Percentiles rank a stretch among this genome's conserved stretches.
phyloP scores from a whole-genome alignment of 176 grass and related monocot species.

The Cenchrus fungigraminus region DNA sequence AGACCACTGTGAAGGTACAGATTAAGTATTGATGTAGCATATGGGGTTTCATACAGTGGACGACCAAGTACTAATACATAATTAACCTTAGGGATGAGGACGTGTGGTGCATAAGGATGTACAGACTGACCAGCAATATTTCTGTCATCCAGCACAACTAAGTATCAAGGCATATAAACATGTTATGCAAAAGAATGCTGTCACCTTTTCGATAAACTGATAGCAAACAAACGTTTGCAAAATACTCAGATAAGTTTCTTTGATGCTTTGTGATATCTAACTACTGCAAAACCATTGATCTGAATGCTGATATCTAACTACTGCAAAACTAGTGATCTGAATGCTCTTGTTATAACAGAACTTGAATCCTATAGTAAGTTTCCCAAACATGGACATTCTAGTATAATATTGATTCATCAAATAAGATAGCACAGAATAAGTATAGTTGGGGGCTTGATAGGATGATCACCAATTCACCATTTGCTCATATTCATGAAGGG shows the following conservation, averaged over 20 bases:
- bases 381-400: background rate
- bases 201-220: background rate
- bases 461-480: background rate
- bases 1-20: background rate
- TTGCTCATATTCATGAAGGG: background rate
- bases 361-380: too few species aligned
- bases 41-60: background rate
- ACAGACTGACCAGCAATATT: background rate
- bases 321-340: background rate
- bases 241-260: background rate
- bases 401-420: too few species aligned
- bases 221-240: background rate
- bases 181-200: background rate
- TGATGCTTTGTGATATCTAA: too few species aligned
- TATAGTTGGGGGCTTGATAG: background rate
- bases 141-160: background rate
- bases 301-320: background rate
- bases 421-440: background rate
- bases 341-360: too few species aligned
- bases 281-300: background rate
- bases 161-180: background rate
- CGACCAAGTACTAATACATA: slow-evolving; percentile 13
- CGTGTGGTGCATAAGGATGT: background rate
- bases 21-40: background rate
- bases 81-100: background rate